These are phyloP conservation scores for Talaromyces adpressus DNA, from an alignment of 495 filamentous ascomycete species.

Conservation along the genomic window DNA sequence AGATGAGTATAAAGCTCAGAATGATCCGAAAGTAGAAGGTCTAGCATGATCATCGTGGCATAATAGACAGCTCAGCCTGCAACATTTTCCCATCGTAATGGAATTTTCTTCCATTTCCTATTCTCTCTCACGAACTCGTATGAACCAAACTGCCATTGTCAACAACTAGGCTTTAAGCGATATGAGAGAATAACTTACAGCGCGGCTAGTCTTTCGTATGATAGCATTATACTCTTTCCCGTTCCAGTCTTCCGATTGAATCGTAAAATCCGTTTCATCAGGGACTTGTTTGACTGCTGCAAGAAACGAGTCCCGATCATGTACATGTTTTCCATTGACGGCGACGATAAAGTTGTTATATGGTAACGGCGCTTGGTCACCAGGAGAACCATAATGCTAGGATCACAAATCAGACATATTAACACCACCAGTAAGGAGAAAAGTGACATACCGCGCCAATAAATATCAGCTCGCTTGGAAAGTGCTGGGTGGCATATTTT, in stretches of 20 bases:
- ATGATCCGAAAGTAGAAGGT: not conserved
- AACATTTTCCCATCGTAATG: not conserved
- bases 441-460: not conserved
- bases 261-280: slow-evolving; percentile 6
- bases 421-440: not conserved
- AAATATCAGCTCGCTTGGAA: not conserved
- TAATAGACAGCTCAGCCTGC: not conserved
- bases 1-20: not conserved
- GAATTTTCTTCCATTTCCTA: slow-evolving; percentile 3
- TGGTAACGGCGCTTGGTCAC: not conserved
- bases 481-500: slow-evolving; percentile 5
- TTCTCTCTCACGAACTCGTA: slow-evolving; percentile 2
- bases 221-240: slow-evolving; percentile 4
- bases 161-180: not conserved
- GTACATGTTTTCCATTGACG: not conserved
- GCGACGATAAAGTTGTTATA: slow-evolving; percentile 4
- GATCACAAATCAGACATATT: not conserved
- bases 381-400: not conserved
- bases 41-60: not conserved
- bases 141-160: not conserved
- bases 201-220: not conserved
- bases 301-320: slow-evolving; percentile 4
- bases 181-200: not conserved
- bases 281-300: not conserved
- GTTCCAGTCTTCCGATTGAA: slow-evolving; percentile 6